Evolutionary conservation across 495 filamentous ascomycete genomes (phyloP), one percentile per base, ranked within the genome.

Genomic region (Beverwykella pulmonaria): DNA sequence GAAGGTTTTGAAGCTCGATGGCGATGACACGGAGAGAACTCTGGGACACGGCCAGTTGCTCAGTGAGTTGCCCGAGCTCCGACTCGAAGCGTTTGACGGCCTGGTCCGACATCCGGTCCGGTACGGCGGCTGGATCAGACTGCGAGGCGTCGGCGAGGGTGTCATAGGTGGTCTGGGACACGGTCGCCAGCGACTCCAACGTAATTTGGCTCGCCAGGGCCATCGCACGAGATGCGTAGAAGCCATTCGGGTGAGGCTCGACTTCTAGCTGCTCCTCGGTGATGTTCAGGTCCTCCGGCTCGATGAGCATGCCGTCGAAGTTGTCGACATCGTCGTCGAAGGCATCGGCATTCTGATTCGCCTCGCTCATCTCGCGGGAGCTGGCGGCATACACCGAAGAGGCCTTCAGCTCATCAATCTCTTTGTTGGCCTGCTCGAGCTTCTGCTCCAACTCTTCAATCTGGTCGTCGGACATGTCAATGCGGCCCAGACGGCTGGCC

Each of bases 1-100:
- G 69, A 12, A 79, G 68, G 36, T 63, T 69, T 30, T 75, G 53
- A 6, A 78, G 63, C 57, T 77, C 72, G 46, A 77, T 67, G 7
- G 46, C 46, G 22, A 76, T 49, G 23, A 75, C 64, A 14, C 73
- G 63, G 10, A 78, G 60, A 0, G 49, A 27, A 1, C 63, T 48
- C 60, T 68, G 62, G 23, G 65, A 62, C 10, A 74, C 63, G 20
- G 67, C 53, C 0, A 71, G 36, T 39, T 77, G 54, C 0, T 49
- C 58, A 15, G 30, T 64, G 6, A 74, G 50, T 0, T 25, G 30
- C 19, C 63, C 48, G 41, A 77, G 67, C 32, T 73, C 74, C 1
- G 66, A 48, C 53, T 79, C 64, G 63, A 69, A 79, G 14, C 61
- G 44, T 22, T 53, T 25, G 26, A 73, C 53, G 46, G 76, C 73